These are phyloP conservation scores for Candida corydali DNA, from an alignment of 805 yeast genomes.

Conservation along the genomic window DNA sequence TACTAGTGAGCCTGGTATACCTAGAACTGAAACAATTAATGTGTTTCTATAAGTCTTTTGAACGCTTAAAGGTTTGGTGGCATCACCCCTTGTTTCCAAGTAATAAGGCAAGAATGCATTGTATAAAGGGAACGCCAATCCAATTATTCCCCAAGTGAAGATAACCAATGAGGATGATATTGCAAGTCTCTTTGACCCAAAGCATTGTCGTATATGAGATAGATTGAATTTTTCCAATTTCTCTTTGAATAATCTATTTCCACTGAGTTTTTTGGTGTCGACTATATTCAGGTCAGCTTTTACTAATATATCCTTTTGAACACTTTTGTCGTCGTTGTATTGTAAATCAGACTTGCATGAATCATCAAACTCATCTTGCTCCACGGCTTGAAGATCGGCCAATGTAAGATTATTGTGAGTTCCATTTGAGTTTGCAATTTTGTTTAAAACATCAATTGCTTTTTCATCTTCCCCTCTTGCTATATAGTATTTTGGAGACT, in stretches of 20 bases:
- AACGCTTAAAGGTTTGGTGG: conserved; percentile 24
- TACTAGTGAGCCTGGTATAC: conserved; percentile 30
- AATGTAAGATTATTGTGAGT: conserved; percentile 38
- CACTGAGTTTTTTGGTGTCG: too few relatives aligned
- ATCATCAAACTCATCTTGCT: conserved; percentile 18
- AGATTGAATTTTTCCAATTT: conserved; percentile 23
- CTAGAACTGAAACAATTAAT: conserved; percentile 27
- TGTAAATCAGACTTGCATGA: too few relatives aligned
- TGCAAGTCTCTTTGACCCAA: conserved; percentile 42
- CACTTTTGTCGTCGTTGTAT: too few relatives aligned
- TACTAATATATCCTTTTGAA: too few relatives aligned
- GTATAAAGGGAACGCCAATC: conserved; percentile 55
- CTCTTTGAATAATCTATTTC: conserved; percentile 21
- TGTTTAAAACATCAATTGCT: conserved; percentile 41
- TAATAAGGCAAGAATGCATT: conserved; percentile 52
- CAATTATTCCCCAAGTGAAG: conserved; percentile 53
- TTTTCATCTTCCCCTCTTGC: conserved; percentile 49
- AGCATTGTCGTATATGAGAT: conserved; percentile 43
- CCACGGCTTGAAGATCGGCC: conserved; percentile 44
- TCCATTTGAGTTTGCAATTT: conserved; percentile 44
- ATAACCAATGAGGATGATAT: conserved; percentile 39
- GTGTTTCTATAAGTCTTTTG: conserved; percentile 29
- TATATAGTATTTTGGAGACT: conserved; percentile 53
- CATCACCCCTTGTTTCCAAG: conserved; percentile 39
- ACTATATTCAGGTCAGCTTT: too few relatives aligned